Conservation (phyloP, 495 filamentous ascomycete genomes). For the Aspergillus sclerotiicarbonarius region DNA sequence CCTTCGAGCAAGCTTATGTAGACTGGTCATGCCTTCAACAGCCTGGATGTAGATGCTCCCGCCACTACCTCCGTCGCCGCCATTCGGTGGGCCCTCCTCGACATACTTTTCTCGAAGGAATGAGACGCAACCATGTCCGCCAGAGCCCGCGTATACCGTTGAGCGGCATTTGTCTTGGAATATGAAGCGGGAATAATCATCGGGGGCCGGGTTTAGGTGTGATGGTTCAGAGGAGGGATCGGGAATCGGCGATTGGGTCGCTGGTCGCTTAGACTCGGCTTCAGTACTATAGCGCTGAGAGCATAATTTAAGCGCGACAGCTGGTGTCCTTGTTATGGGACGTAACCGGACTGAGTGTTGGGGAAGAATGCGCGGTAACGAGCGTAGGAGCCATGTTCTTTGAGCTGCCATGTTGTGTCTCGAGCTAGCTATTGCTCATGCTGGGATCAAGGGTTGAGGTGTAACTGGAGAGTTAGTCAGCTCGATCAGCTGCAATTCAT, state of each 20-base stretch:
- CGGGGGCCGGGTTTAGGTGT: conserved; percentile 73
- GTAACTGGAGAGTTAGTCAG: too few species aligned
- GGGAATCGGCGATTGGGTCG: conserved; percentile 8
- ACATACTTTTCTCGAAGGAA: conserved; percentile 89
- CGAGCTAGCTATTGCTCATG: conserved; percentile 19
- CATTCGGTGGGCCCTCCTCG: conserved; percentile 88
- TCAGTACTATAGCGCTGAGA: conserved; percentile 38
- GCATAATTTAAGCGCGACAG: conserved; percentile 18
- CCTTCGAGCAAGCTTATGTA: conserved; percentile 85
- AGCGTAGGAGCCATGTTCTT: conserved; percentile 23
- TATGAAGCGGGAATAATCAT: conserved; percentile 74
- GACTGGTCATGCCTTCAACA: conserved; percentile 79
- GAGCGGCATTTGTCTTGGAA: conserved; percentile 86
- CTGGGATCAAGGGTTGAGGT: conserved; percentile 1
- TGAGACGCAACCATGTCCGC: conserved; percentile 89
- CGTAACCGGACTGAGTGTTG: conserved; percentile 31
- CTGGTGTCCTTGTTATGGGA: conserved; percentile 25
- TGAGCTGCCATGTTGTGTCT: conserved; percentile 24
- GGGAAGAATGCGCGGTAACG: conserved; percentile 26
- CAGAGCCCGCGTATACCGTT: conserved; percentile 69
- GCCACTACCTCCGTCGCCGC: conserved; percentile 88
- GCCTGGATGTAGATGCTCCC: conserved; percentile 95
- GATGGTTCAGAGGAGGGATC: conserved; percentile 39
- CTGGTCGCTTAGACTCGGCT: conserved; percentile 13
- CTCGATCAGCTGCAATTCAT: not conserved